Conservation (phyloP, 306 rosid genomes). For the Nissolia schottii region DNA sequence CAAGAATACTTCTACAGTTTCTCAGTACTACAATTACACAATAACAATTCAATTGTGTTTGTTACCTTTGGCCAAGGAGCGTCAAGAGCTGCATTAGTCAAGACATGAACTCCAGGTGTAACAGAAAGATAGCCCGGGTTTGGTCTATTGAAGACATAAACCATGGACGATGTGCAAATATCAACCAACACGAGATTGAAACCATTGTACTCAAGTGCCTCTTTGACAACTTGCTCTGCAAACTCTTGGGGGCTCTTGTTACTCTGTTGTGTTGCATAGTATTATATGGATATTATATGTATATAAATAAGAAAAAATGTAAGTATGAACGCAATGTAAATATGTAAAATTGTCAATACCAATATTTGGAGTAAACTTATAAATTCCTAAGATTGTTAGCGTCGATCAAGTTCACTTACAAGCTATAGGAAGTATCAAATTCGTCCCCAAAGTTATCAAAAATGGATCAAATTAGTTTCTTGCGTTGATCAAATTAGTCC, state of each 20-base stretch:
- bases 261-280: constrained; percentile 44
- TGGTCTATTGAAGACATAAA: constrained; percentile 73
- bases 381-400: no score
- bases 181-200: constrained; percentile 71
- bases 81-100: constrained; percentile 69
- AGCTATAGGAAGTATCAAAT: no score
- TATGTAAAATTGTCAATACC: no score
- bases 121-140: constrained; percentile 27
- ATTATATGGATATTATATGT: background rate
- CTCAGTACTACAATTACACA: background rate
- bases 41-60: background rate
- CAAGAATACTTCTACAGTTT: no score
- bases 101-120: constrained; percentile 78
- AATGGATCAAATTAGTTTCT: no score
- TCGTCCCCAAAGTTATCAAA: no score
- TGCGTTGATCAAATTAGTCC: no score
- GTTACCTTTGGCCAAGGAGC: constrained; percentile 88
- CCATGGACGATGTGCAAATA: constrained; percentile 51
- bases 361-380: no score
- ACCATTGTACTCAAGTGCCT: constrained; percentile 64
- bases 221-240: constrained; percentile 54
- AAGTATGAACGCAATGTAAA: background rate
- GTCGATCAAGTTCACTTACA: no score
- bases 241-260: constrained; percentile 53
- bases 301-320: background rate